A percentile compares a stretch with the other conserved stretches of the same genome.
Conservation (phyloP, 2,329 filamentous ascomycete genomes). For the Camptophora hylomeconis region DNA sequence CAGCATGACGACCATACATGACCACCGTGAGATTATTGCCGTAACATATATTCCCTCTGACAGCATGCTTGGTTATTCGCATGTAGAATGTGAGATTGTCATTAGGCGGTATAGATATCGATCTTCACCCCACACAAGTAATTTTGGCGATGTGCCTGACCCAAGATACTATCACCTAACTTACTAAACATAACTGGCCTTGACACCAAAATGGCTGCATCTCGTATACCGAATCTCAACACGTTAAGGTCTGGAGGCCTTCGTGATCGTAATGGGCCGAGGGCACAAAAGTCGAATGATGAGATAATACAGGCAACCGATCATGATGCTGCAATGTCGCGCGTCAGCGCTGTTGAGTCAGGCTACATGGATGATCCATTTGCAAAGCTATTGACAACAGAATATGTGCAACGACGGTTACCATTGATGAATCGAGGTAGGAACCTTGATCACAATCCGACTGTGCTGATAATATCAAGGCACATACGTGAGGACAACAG, state of each 20-base stretch:
- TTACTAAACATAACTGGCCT: too few relatives aligned
- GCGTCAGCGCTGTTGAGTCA: constrained; percentile 73
- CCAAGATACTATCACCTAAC: too few relatives aligned
- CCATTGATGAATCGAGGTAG: constrained; percentile 90
- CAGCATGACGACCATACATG: too few relatives aligned
- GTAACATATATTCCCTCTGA: too few relatives aligned
- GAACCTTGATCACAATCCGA: constrained; percentile 11
- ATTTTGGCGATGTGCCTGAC: too few relatives aligned
- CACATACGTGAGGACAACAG: constrained; percentile 81
- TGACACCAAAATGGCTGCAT: constrained; percentile 47
- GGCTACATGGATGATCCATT: constrained; percentile 78
- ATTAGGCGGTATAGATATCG: too few relatives aligned
- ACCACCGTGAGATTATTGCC: too few relatives aligned
- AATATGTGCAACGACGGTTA: constrained; percentile 48
- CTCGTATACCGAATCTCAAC: constrained; percentile 67
- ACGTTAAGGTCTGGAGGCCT: constrained; percentile 41
- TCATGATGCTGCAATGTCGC: constrained; percentile 76
- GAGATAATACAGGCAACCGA: constrained; percentile 76
- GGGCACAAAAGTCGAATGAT: constrained; percentile 48
- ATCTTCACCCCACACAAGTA: too few relatives aligned
- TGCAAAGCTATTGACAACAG: constrained; percentile 34
- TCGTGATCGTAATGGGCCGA: constrained; percentile 18
- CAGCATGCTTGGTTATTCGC: too few relatives aligned
- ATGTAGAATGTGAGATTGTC: too few relatives aligned
- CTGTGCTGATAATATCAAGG: constrained; percentile 36